These are phyloP conservation scores for Candida freyschussii DNA, from an alignment of 1,139 yeast species.

Conservation along the genomic window DNA sequence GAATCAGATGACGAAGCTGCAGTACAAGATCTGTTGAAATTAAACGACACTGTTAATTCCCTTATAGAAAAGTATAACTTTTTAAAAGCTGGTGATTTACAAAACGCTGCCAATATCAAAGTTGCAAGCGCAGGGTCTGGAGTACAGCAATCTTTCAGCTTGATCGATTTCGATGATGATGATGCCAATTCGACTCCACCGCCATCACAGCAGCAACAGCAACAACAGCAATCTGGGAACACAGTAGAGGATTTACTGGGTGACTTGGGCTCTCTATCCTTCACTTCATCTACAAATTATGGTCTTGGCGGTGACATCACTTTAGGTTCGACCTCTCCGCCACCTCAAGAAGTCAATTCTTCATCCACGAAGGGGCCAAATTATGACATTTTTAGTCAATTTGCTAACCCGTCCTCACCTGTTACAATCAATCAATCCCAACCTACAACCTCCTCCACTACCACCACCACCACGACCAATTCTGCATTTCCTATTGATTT, in stretches of 20 bases:
- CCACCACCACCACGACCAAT: constrained; percentile 5
- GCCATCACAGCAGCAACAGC: constrained; percentile 33
- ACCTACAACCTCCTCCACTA: constrained; percentile 17
- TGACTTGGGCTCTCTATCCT: constrained; percentile 61
- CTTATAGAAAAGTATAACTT: constrained; percentile 64
- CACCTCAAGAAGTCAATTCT: constrained; percentile 19
- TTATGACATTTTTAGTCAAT: constrained; percentile 30
- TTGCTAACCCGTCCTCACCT: constrained; percentile 21
- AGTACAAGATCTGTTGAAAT: constrained; percentile 57
- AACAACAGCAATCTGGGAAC: constrained; percentile 35
- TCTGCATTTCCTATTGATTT: constrained; percentile 14
- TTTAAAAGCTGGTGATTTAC: constrained; percentile 59
- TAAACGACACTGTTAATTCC: constrained; percentile 75
- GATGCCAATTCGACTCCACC: constrained; percentile 36
- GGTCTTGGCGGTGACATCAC: constrained; percentile 40
- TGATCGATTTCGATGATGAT: constrained; percentile 80
- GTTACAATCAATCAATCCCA: constrained; percentile 10
- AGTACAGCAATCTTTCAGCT: constrained; percentile 43
- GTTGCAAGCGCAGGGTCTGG: constrained; percentile 37
- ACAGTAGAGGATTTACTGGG: constrained; percentile 69
- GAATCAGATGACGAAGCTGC: constrained; percentile 66
- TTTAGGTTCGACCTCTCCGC: constrained; percentile 30
- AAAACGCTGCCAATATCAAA: constrained; percentile 55
- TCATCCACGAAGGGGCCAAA: constrained; percentile 20
- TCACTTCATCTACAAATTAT: constrained; percentile 30